Conservation (phyloP, 2,329 filamentous ascomycete genomes). For the Trichoderma sp. region DNA sequence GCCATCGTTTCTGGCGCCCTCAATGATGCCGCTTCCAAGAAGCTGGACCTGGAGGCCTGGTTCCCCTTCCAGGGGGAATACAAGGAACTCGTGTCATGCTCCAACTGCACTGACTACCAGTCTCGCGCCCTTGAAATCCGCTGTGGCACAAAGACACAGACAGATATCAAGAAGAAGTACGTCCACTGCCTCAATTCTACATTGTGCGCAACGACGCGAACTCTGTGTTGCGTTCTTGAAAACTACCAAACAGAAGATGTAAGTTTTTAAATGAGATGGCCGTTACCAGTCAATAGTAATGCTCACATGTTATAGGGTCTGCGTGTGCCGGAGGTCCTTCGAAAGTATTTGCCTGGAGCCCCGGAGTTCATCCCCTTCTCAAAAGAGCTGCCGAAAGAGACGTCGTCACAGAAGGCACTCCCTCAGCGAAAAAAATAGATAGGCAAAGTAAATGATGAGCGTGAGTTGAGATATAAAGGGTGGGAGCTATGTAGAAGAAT, state of each 20-base stretch:
- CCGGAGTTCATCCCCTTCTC: conserved; percentile 88
- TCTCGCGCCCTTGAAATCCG: conserved; percentile 91
- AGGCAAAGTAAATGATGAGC: conserved; percentile 32
- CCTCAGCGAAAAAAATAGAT: conserved; percentile 41
- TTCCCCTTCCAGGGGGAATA: conserved; percentile 97
- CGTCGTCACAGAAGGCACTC: conserved; percentile 40
- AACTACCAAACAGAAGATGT: conserved; percentile 93
- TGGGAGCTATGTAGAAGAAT: conserved; percentile 8
- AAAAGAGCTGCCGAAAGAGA: conserved; percentile 81
- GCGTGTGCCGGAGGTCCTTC: conserved; percentile 77
- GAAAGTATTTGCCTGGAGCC: conserved; percentile 87
- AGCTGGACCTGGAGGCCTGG: conserved; percentile 95
- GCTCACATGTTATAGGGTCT: conserved; percentile 60
- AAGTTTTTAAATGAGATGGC: conserved; percentile 38
- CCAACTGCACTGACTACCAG: conserved; percentile 98
- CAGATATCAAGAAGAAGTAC: conserved; percentile 84
- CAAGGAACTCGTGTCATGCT: conserved; percentile 97
- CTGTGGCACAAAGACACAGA: conserved; percentile 84
- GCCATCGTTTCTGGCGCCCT: conserved; percentile 95
- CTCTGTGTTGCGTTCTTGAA: conserved; percentile 91
- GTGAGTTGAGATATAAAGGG: background rate
- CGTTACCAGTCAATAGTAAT: background rate
- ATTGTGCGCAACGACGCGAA: conserved; percentile 86
- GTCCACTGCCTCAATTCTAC: conserved; percentile 92
- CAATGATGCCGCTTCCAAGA: conserved; percentile 78